Evolutionary conservation across 176 grass and related monocot species (phyloP), one percentile per base, ranked within the genome.

Genomic region (Puya raimondii): DNA sequence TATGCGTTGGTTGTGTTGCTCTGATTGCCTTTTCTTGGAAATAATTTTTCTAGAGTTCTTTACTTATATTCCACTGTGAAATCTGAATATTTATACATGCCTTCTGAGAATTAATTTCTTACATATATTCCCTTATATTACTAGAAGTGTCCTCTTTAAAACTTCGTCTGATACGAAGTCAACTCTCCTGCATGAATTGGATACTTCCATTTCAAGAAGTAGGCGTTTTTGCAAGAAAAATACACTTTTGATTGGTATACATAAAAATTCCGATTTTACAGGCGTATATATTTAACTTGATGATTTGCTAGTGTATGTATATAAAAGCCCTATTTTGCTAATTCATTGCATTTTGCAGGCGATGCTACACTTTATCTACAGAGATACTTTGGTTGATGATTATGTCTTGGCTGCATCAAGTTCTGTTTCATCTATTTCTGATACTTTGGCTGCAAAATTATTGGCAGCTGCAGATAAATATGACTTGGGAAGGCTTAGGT

Each of bases 341-440:
- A 14, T 14, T 74, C 26, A 29, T 21, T 73, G 48, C 21, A 63
- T 63, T 69, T 48, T 18, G 66, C 74, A 91, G 92, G 83, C 85
- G 48, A 70, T 96, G 79, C 78, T 96, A 64, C 92, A 96, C 64
- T 91, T 91, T 73, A 82, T 96, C 26, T 96, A 96, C 76, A 91
- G 70, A 68, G 92, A 91, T 70, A 77, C 69, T 80, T 81, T 96
- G 69, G 76, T 91, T 47, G 59, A 77, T 52, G 92, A 96, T 69
- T 88, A 88, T 26, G 83, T 89, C 42, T 84, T 96, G 80, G 72
- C 83, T 48, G 61, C 88, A 53, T 89, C 92, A 57, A 84, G 83
- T 68, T 96, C 86, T 11, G 83, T 71, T 8, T 85, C 80, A 72
- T 91, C 86, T 65, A 72, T 91, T 48, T 89, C 87, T 78, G 86